phyloP scores from a whole-genome alignment of 768 basidiomycete species.

The Pilatotrama ljubarskyi region DNA sequence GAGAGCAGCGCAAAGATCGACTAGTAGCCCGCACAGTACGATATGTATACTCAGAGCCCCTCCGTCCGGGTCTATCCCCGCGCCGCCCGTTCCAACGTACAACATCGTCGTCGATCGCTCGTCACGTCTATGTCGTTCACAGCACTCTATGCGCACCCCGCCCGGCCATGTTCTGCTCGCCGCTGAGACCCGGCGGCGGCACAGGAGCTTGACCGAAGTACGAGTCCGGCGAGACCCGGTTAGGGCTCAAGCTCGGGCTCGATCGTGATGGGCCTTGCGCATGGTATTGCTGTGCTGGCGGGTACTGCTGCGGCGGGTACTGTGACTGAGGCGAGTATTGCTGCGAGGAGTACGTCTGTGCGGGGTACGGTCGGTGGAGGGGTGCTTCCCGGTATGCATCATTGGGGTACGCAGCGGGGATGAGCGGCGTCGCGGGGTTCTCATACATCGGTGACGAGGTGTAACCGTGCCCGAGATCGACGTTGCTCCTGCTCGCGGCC shows the following conservation, averaged over 20 bases:
- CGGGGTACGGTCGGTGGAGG: slow-evolving; percentile 54
- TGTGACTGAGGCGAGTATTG: slow-evolving; percentile 13
- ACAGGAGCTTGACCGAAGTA: slow-evolving; percentile 23
- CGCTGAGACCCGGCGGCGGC: slow-evolving; percentile 20
- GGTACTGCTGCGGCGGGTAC: slow-evolving; percentile 1
- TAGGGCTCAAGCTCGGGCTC: slow-evolving; percentile 23
- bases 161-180: slow-evolving; percentile 30
- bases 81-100: slow-evolving; percentile 10
- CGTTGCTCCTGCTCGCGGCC: slow-evolving; percentile 22
- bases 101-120: slow-evolving; percentile 6
- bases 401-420: slow-evolving; percentile 40
- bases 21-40: slow-evolving; percentile 15
- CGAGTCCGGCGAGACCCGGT: slow-evolving; percentile 16
- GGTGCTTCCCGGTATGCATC: slow-evolving; percentile 59
- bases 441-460: slow-evolving; percentile 41
- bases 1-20: slow-evolving; percentile 9
- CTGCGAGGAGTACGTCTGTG: slow-evolving; percentile 1
- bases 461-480: slow-evolving; percentile 20
- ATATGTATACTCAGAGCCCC: background rate
- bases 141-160: slow-evolving; percentile 32
- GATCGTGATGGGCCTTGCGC: background rate
- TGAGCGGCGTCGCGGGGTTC: slow-evolving; percentile 27
- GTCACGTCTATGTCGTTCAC: slow-evolving; percentile 6
- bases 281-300: background rate
- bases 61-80: background rate